Evolutionary conservation across 2,329 filamentous ascomycete species (phyloP), one percentile per base, ranked within the genome.

Genomic region (Fusarium aywerte): DNA sequence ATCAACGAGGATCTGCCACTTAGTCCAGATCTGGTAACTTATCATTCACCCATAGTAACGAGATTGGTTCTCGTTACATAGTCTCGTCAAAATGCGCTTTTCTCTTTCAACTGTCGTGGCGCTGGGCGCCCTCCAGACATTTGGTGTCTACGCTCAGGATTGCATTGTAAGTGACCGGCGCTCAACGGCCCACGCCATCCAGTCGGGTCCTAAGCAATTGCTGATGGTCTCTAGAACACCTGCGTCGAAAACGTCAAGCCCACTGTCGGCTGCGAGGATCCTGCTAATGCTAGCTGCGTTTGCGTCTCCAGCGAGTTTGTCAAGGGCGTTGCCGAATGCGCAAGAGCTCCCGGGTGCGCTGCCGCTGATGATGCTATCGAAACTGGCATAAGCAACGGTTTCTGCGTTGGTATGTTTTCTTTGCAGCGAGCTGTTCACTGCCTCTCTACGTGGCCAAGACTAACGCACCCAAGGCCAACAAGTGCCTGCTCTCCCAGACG

Each of bases 281-380:
- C 75, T 32, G 67, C 71, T 39, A 70, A 78, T 27, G 71, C 72
- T 20, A 68, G 73, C 16, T 84, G 83, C 62, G 74, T 84, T 16
- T 84, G 83, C 65, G 68, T 62, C 27, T 77, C 77, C 12, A 52
- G 72, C 1, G 70, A 70, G 20, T 80, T 80, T 52, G 44, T 70
- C 27, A 70, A 70, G 54, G 79, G 78, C n/a, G 75, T 83, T 44
- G 70, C 74, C 21, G 80, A 83, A 47, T 84, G 82, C 58, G 76
- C 80, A 32, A 72, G 68, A 42, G 70, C 51, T 15, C 38, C 49
- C 21, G 18, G 15, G 11, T 77, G 75, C 59, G 70, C 62, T 38
- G 73, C 70, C 39, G 67, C 62, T 12, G 48, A 62, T 13, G 64
- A 62, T 23, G 70, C 72, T 32, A 64, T 75, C 31, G 51, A 54